Percentiles rank a stretch among this genome's conserved stretches.
phyloP scores from a whole-genome alignment of 805 yeast species.

The Yarrowia divulgata region DNA sequence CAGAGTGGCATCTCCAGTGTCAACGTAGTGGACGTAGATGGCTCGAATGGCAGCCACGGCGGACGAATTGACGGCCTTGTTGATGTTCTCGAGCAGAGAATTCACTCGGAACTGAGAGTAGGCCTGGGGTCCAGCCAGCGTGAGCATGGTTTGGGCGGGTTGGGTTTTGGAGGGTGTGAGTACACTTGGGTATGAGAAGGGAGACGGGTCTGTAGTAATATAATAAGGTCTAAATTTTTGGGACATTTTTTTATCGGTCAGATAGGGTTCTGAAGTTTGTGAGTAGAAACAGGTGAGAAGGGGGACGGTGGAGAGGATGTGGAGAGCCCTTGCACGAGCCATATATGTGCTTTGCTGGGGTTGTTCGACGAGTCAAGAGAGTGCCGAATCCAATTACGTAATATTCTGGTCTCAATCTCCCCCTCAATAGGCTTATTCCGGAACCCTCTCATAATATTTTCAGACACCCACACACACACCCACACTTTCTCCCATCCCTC shows the following conservation, averaged over 20 bases:
- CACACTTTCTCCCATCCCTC: too few relatives aligned
- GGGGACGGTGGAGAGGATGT: background rate
- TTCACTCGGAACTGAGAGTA: conserved; percentile 85
- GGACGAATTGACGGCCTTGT: conserved; percentile 69
- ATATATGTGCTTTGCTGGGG: too few relatives aligned
- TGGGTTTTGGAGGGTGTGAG: conserved; percentile 25
- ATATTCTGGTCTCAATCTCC: background rate
- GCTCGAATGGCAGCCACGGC: conserved; percentile 76
- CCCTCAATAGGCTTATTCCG: background rate
- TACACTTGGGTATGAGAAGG: conserved; percentile 6
- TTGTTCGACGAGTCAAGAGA: too few relatives aligned
- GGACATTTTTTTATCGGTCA: conserved; percentile 37
- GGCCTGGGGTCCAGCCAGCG: conserved; percentile 89
- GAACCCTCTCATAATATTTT: conserved; percentile 15
- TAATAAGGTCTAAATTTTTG: conserved; percentile 37
- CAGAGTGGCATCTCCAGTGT: conserved; percentile 55
- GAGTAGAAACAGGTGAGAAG: background rate
- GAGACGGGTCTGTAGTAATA: conserved; percentile 11
- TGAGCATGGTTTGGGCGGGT: conserved; percentile 48
- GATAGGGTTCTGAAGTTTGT: conserved; percentile 28
- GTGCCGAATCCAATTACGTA: background rate
- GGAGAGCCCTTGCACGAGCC: too few relatives aligned
- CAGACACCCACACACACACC: background rate
- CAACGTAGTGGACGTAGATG: conserved; percentile 80
- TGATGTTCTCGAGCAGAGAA: conserved; percentile 73